Evolutionary conservation across 2,329 filamentous ascomycete genomes (phyloP), one percentile per base, ranked within the genome.

Genomic region (Camillea tinctor): DNA sequence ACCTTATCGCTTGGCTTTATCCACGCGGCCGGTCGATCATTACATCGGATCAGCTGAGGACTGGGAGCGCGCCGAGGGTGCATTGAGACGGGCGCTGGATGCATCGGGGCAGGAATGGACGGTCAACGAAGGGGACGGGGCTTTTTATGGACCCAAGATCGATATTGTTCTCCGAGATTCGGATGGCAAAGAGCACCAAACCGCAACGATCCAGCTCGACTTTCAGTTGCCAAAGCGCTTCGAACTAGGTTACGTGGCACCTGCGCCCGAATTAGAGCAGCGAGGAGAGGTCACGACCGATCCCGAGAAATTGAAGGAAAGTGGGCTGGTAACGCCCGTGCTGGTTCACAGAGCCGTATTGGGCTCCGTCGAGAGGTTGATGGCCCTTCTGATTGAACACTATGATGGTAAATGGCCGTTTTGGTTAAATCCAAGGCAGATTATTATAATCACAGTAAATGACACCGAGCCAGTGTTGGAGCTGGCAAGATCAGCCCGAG

Each of bases 111-210:
- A 86, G 67, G 77, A 83, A 40, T 96, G 91, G 90, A 84, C 82
- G 1, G 67, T 94, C 59, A 94, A 93, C 64, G 84, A 89, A 68
- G 92, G 91, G 11, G 92, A 96, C 61, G 92, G 93, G 15, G 92
- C 92, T 3, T 96, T 96, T 71, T 96, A 96, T 70, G 92, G 93
- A 0, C 92, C 93, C 30, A 96, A 96, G 77, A 96, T 96, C 65
- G 92, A 96, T 71, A 90, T 96, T 51, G 86, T 96, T 48, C 76
- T 96, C 52, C 86, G 84, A 62, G 92, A 96, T 71, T 88, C 89
- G 1, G 85, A 91, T 69, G 91, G 91, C 7, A 96, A 94, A 71
- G 90, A 93, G 69, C 92, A 96, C 71, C 92, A 96, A 72, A 91
- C 93, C 2, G 93, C 92, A 2, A 96, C 92, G 0, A 89, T 96